Percentiles rank a stretch among this genome's conserved stretches.
Conservation (phyloP, 768 basidiomycete species). For the Tylopilus rubrobrunneus region DNA sequence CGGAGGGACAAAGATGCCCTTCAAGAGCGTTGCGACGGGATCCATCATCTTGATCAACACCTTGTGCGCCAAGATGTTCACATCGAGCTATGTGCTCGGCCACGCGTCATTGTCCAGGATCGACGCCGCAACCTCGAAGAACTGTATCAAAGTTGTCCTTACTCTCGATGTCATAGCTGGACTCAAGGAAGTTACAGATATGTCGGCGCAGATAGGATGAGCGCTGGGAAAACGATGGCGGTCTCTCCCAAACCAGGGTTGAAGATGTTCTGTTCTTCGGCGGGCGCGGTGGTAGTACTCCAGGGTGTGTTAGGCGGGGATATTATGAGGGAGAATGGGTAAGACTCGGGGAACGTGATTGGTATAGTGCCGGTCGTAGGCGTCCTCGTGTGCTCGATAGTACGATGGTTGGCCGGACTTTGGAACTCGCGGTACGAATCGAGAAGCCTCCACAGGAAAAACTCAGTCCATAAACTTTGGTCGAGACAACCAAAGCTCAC, state of each 20-base stretch:
- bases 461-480: constrained; percentile 1
- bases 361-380: constrained; percentile 59
- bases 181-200: constrained; percentile 74
- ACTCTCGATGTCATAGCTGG: constrained; percentile 85
- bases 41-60: constrained; percentile 88
- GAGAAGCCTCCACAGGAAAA: constrained; percentile 51
- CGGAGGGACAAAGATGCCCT: constrained; percentile 75
- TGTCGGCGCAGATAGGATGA: constrained; percentile 80
- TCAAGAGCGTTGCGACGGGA: constrained; percentile 71
- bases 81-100: constrained; percentile 87
- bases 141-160: constrained; percentile 69
- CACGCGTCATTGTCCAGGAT: constrained; percentile 87
- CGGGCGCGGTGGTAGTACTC: constrained; percentile 38
- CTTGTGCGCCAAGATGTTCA: constrained; percentile 84
- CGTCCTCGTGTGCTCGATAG: constrained; percentile 65
- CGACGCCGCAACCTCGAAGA: constrained; percentile 78
- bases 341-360: constrained; percentile 88
- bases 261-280: constrained; percentile 52
- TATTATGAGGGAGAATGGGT: constrained; percentile 83
- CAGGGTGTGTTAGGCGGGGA: constrained; percentile 55
- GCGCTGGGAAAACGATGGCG: constrained; percentile 77
- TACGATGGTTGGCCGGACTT: constrained; percentile 57
- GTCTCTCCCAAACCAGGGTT: constrained; percentile 81
- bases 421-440: constrained; percentile 88
- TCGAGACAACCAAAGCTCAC: constrained; percentile 37